Conservation (phyloP, 352 stramenopile genomes). For the Blastocystis sp. region DNA sequence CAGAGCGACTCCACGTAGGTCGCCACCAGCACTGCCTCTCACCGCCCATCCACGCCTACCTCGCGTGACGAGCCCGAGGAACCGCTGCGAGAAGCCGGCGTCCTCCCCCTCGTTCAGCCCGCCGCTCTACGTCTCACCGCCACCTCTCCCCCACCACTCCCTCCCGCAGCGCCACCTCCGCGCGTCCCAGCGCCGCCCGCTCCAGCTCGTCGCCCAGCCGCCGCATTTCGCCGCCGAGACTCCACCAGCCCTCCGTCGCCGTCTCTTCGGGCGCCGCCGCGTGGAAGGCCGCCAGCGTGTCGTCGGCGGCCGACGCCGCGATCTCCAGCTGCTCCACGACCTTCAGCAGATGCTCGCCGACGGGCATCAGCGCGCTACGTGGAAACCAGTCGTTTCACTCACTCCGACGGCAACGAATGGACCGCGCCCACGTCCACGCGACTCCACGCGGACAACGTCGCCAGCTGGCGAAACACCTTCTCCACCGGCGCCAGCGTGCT, state of each 20-base stretch:
- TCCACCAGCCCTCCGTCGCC: not conserved
- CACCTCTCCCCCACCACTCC: not conserved
- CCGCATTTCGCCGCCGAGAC: not conserved
- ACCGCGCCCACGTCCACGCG: not conserved
- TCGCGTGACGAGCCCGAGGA: not conserved
- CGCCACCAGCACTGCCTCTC: not conserved
- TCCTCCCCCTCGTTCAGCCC: not conserved
- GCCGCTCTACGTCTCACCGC: not conserved
- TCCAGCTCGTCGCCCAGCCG: not conserved
- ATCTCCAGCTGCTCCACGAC: slow-evolving; percentile 7
- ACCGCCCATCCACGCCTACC: not conserved
- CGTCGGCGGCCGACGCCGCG: not conserved
- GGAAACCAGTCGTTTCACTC: not conserved
- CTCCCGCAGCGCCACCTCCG: not conserved
- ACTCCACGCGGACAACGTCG: not conserved
- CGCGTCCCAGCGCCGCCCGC: not conserved
- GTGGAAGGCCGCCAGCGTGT: not conserved
- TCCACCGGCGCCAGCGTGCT: not conserved
- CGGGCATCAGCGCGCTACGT: not conserved
- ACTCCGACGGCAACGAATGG: not conserved
- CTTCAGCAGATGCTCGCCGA: not conserved
- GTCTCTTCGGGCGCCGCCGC: not conserved
- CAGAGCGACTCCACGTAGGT: not conserved
- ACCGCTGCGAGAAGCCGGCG: not conserved
- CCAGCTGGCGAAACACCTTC: not conserved